Evolutionary conservation across 1,284 basidiomycete genomes (phyloP).

Genomic region (Rhodotorula sp.): DNA sequence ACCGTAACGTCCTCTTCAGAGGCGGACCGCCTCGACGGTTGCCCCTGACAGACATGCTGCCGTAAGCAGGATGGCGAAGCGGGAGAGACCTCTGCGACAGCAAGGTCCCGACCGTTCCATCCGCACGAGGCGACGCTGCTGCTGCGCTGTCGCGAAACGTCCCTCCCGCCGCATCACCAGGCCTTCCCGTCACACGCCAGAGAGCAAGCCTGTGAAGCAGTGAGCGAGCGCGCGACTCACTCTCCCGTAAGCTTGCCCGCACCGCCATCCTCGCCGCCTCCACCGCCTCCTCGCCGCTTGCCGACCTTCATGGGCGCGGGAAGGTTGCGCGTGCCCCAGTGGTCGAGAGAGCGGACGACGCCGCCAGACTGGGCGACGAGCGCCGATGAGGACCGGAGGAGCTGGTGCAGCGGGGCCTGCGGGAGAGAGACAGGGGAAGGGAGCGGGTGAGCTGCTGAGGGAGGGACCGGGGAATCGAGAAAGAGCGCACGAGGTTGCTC

Average conservation of each 20-base stretch:
- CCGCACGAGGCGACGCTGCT: neutral
- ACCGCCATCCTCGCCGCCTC: constrained; percentile 14
- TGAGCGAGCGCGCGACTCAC: too few species aligned
- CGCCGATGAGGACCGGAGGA: constrained; percentile 36
- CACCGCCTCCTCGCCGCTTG: constrained; percentile 30
- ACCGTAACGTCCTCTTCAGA: too few species aligned
- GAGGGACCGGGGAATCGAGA: too few species aligned
- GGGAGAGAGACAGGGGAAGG: neutral
- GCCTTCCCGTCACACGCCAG: neutral
- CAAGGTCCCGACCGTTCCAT: too few species aligned
- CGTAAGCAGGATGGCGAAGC: too few species aligned
- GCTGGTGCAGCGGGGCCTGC: constrained; percentile 40
- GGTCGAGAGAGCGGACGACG: constrained; percentile 43
- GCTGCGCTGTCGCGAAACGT: neutral
- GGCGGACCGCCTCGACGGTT: too few species aligned
- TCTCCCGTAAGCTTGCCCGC: constrained; percentile 29
- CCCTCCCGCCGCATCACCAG: neutral
- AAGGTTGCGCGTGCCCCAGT: constrained; percentile 42
- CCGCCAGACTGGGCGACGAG: constrained; percentile 42
- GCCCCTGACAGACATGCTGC: too few species aligned
- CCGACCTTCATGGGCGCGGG: constrained; percentile 39
- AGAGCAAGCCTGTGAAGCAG: too few species aligned
- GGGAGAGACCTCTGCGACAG: too few species aligned
- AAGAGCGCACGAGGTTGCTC: constrained; percentile 19
- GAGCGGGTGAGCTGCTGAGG: neutral